Base-by-base conservation (phyloP, 768 basidiomycete species). In the Clavulina sp. region DNA sequence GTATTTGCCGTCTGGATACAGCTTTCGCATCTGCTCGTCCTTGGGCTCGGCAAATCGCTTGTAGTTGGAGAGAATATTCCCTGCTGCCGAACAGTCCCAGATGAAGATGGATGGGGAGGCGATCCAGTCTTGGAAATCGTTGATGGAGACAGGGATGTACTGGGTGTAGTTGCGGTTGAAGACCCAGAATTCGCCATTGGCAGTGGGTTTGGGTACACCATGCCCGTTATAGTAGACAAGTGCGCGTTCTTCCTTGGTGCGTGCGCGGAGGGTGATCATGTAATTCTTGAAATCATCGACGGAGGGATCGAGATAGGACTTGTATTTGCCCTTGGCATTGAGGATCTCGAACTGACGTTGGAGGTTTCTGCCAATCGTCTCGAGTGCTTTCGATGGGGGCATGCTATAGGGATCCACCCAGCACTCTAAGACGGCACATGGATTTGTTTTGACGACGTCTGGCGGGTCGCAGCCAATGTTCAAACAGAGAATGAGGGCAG, bases 81-180 rank as follows among this genome's bases (percentile, higher is more conserved):
- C 95, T 2, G 95, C 93, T n/a, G 87, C 86, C 2, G 89, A 92
- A 63, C 92, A 96, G 62, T 99, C 95, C 95, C 95, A 99, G 50
- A 99, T 87, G 63, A 92, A 97, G 28, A 97, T 87, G 29, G 85
- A 87, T 1, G 95, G 95, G 1, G 88, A 85, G 4, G 88, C 89
- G 3, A 97, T 69, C 88, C 91, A 96, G 19, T 71, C 76, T 63
- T 97, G 92, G 16, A 99, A 72, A 59, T 99, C 95, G 64, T 82
- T 82, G 40, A 99, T 70, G 18, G 88, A 91, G 7, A 97, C 84
- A 0, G 95, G 95, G 54, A 97, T 97, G 62, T 99, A 99, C 65
- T 99, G 93, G 0, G 95, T 96, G 64, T 97, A 97, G 58, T 78
- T 84, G 60, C 80, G 74, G 65, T 99, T 97, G 70, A 99, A 99